phyloP scores from a whole-genome alignment of 768 basidiomycete species.

The Boletus reticulatus region DNA sequence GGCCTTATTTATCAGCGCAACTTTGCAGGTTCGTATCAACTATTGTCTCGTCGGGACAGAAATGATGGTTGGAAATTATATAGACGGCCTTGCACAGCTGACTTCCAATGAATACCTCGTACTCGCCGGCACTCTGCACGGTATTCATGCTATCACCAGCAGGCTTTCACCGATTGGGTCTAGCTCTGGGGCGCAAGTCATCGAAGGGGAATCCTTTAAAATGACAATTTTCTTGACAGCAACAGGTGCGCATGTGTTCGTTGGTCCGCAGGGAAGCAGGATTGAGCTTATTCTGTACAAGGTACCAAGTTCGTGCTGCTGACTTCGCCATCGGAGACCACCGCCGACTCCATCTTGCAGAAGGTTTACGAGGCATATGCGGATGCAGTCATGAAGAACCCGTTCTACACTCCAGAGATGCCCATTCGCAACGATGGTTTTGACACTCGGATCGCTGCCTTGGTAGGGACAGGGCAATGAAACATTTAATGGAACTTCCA shows the following conservation, averaged over 20 bases:
- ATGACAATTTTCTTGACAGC: slow-evolving; percentile 86
- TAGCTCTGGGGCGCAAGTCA: slow-evolving; percentile 90
- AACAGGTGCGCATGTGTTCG: slow-evolving; percentile 59
- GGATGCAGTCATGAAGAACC: slow-evolving; percentile 98
- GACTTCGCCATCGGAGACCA: slow-evolving; percentile 74
- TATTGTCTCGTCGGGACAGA: neutral
- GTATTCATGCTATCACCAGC: slow-evolving; percentile 97
- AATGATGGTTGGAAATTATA: neutral
- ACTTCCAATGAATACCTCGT: slow-evolving; percentile 95
- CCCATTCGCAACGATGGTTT: slow-evolving; percentile 92
- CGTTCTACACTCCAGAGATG: slow-evolving; percentile 99
- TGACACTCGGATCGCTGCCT: slow-evolving; percentile 62
- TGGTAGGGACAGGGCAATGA: slow-evolving; percentile 49
- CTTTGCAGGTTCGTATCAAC: slow-evolving; percentile 66
- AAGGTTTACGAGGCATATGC: slow-evolving; percentile 93
- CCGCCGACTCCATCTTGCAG: slow-evolving; percentile 68
- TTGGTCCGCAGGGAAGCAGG: neutral
- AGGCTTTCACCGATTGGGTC: slow-evolving; percentile 79
- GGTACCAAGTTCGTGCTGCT: slow-evolving; percentile 96
- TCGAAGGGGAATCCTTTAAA: slow-evolving; percentile 95
- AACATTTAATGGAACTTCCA: neutral
- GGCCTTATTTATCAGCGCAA: slow-evolving; percentile 93
- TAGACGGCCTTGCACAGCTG: slow-evolving; percentile 89
- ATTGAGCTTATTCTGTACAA: slow-evolving; percentile 29
- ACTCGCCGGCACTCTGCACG: slow-evolving; percentile 93